These are phyloP conservation scores for Botrytis sinoallii DNA, from an alignment of 2,329 filamentous ascomycete species.

Conservation along the genomic window DNA sequence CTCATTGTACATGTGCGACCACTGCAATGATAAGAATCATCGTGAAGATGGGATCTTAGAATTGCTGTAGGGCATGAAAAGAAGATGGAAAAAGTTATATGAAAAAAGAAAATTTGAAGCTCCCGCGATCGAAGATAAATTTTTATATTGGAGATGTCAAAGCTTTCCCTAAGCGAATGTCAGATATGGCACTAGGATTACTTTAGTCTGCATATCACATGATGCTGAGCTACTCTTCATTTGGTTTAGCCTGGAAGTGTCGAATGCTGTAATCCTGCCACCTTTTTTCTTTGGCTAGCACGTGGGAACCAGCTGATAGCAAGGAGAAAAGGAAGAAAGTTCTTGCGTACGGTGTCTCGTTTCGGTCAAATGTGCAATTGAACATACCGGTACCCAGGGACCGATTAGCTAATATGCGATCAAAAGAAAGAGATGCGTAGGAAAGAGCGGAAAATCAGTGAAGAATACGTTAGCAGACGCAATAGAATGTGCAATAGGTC, in stretches of 20 bases:
- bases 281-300: not conserved
- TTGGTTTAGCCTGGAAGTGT: not conserved
- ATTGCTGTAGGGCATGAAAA: not conserved
- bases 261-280: not conserved
- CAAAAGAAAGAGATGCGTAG: not conserved
- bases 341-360: not conserved
- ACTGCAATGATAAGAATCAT: not conserved
- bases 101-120: not conserved
- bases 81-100: not conserved
- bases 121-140: not conserved
- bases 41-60: not conserved
- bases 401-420: not conserved
- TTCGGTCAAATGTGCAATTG: not conserved
- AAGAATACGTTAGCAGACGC: not conserved
- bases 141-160: slow-evolving; percentile 15
- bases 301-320: not conserved
- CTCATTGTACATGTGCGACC: not conserved
- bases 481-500: not conserved
- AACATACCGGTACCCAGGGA: no score
- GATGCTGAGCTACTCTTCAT: not conserved
- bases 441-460: not conserved
- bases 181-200: slow-evolving; percentile 8
- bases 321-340: slow-evolving; percentile 6
- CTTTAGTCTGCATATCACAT: not conserved
- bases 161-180: slow-evolving; percentile 11